A percentile compares a stretch with the other conserved stretches of the same genome.
These are phyloP conservation scores for Trypethelium eluteriae DNA, from an alignment of 495 filamentous ascomycete genomes.

Conservation along the genomic window DNA sequence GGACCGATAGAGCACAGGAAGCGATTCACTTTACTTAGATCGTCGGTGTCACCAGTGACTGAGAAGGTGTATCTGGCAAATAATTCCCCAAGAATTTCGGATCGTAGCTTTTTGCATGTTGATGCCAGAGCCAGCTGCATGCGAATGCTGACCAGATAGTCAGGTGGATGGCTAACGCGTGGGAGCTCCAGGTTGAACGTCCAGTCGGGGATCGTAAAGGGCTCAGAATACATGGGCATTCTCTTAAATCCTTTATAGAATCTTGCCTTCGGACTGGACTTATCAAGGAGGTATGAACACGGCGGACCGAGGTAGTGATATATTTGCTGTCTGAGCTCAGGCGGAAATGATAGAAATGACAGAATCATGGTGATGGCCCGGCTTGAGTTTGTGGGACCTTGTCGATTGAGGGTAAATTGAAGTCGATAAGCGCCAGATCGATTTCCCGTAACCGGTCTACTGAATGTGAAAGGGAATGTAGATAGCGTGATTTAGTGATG, in stretches of 20 bases:
- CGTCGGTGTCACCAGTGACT: not conserved
- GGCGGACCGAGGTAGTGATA: not conserved
- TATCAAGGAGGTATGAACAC: not conserved
- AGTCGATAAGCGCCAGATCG: too few relatives aligned
- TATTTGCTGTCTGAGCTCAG: not conserved
- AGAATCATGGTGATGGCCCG: not conserved
- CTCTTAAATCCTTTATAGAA: not conserved
- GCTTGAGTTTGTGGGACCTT: too few relatives aligned
- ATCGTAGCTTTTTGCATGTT: constrained; percentile 1
- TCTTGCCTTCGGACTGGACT: not conserved
- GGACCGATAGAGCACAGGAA: not conserved
- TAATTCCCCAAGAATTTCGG: not conserved
- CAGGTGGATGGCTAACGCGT: not conserved
- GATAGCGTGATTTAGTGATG: too few relatives aligned
- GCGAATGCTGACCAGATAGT: not conserved
- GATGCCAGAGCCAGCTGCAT: not conserved
- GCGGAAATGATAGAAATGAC: not conserved
- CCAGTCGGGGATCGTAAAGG: not conserved
- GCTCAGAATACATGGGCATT: constrained; percentile 5
- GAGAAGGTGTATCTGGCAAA: not conserved
- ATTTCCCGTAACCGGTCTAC: too few relatives aligned
- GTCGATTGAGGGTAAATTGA: too few relatives aligned
- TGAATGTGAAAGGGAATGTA: too few relatives aligned
- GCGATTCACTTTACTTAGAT: not conserved
- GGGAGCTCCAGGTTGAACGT: not conserved